A percentile compares a stretch with the other conserved stretches of the same genome.
These are phyloP conservation scores for Trichoderma orchidacearum DNA, from an alignment of 495 filamentous ascomycete genomes.

Conservation along the genomic window DNA sequence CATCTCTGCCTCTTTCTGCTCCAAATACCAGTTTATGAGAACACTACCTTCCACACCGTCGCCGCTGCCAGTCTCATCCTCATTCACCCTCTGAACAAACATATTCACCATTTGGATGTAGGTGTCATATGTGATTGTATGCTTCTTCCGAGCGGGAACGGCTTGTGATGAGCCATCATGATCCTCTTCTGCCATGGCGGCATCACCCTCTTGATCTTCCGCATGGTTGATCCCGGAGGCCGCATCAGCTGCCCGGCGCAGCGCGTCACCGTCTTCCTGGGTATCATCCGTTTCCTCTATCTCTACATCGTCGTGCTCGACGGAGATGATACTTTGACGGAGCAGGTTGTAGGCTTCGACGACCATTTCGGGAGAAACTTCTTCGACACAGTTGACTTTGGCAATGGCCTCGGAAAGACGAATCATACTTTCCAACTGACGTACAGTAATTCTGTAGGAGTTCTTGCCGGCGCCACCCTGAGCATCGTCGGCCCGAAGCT, in stretches of 20 bases:
- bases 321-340: slow-evolving; percentile 86
- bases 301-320: slow-evolving; percentile 96
- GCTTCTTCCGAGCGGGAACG: slow-evolving; percentile 45
- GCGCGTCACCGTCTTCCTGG: slow-evolving; percentile 18
- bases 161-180: slow-evolving; percentile 10
- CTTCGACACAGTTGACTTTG: slow-evolving; percentile 91
- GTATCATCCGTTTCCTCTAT: slow-evolving; percentile 65
- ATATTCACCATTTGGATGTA: slow-evolving; percentile 83
- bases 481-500: slow-evolving; percentile 83
- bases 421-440: slow-evolving; percentile 91
- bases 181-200: slow-evolving; percentile 19
- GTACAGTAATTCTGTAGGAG: slow-evolving; percentile 90
- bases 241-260: slow-evolving; percentile 26
- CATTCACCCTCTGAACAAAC: slow-evolving; percentile 57
- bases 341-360: slow-evolving; percentile 82
- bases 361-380: slow-evolving; percentile 74
- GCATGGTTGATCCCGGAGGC: slow-evolving; percentile 41
- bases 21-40: slow-evolving; percentile 82
- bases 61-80: slow-evolving; percentile 65
- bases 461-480: slow-evolving; percentile 89
- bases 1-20: slow-evolving; percentile 81
- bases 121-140: slow-evolving; percentile 90
- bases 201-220: slow-evolving; percentile 44
- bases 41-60: slow-evolving; percentile 84
- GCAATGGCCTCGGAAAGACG: slow-evolving; percentile 91